Evolutionary conservation across 495 filamentous ascomycete genomes (phyloP), one percentile per base, ranked within the genome.

Genomic region (Neurospora africana): DNA sequence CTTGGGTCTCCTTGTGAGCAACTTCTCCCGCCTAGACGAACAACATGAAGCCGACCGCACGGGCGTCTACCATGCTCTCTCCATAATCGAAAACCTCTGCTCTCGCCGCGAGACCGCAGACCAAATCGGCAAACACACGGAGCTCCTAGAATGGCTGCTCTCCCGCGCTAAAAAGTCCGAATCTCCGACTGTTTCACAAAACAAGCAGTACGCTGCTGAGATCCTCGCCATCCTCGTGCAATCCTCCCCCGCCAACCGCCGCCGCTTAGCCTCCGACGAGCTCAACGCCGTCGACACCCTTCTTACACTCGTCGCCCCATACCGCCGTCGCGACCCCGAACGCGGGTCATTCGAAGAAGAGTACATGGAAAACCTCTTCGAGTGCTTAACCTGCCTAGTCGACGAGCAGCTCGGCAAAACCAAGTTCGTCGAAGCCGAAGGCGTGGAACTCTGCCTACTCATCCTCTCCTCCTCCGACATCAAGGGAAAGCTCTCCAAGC

Each of bases 131-230:
- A 81, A 85, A 68, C 88, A 93, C 69, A 87, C 89, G 0, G 82
- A 82, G 7, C 78, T 97, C 7, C 79, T 98, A 10, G 82, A 85
- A 35, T 97, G 92, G 92, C 86, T 98, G 9, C 81, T 97, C 19
- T 82, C 85, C 33, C 88, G 96, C 23, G 81, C 78, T 44, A 78
- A 78, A 69, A 69, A 47, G n/a, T 72, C 69, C 35, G 83, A 86
- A 72, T 70, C 68, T 15, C 75, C 78, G 3, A 19, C 27, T 7
- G 79, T 87, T 9, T 83, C 85, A 33, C 95, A 99, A 81, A 99
- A 99, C 80, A 97, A 94, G 78, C 95, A 97, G 79, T 99, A 98
- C 76, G 87, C 93, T 0, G 93, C 95, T 10, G 95, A 99, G 81
- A 86, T 98, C 17, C 83, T 99, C 19, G 92, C 95, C 4, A 97